Conservation (phyloP, 2,329 filamentous ascomycete genomes). For the Penicillium sumatraense region DNA sequence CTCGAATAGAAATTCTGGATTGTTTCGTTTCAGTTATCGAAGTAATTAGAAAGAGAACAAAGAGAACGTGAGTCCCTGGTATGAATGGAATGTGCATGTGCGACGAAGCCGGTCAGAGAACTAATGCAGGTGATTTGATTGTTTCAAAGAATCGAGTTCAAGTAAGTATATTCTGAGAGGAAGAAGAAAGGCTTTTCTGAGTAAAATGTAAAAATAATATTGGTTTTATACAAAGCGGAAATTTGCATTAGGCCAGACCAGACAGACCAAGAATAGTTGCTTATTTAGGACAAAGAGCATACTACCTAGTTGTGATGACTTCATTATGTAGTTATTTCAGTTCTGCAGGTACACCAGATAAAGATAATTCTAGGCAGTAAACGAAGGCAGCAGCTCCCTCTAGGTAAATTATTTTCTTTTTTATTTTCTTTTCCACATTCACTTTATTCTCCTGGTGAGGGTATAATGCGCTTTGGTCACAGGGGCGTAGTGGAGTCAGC, state of each 20-base stretch:
- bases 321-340: slow-evolving; percentile 16
- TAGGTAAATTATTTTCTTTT: background rate
- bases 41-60: background rate
- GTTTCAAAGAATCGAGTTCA: background rate
- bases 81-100: slow-evolving; percentile 19
- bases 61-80: background rate
- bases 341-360: no score
- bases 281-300: slow-evolving; percentile 2
- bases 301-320: background rate
- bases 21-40: no score
- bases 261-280: slow-evolving; percentile 2
- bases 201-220: no score
- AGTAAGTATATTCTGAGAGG: no score
- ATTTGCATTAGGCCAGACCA: no score
- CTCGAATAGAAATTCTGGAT: no score
- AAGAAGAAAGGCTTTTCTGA: no score
- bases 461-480: slow-evolving; percentile 25
- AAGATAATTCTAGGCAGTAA: no score
- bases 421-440: background rate
- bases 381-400: slow-evolving; percentile 11
- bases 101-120: slow-evolving; percentile 27
- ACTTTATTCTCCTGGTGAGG: slow-evolving; percentile 20
- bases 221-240: slow-evolving; percentile 3
- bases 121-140: slow-evolving; percentile 31
- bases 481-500: slow-evolving; percentile 31